Percentiles rank a stretch among this genome's conserved stretches.
phyloP scores from a whole-genome alignment of 768 basidiomycete species.

The Xerocomellus dryophilus region DNA sequence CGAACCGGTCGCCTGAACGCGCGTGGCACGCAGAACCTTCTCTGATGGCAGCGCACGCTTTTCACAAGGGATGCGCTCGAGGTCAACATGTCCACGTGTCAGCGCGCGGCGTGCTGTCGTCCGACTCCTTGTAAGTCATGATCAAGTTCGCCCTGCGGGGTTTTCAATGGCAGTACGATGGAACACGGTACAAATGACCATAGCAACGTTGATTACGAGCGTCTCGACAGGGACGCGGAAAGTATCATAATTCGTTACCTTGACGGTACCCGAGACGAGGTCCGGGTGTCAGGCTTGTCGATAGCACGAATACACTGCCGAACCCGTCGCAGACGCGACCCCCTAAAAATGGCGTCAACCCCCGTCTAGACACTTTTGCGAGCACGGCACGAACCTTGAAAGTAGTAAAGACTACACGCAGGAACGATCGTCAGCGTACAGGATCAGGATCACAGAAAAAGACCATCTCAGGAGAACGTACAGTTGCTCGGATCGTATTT shows the following conservation, averaged over 20 bases:
- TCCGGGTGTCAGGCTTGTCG: background rate
- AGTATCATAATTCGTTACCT: background rate
- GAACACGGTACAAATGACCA: conserved; percentile 31
- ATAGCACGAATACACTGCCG: conserved; percentile 3
- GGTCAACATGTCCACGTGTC: too few species aligned
- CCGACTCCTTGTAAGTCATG: background rate
- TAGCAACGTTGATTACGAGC: background rate
- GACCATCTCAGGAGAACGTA: background rate
- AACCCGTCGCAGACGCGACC: conserved; percentile 4
- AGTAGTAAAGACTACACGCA: conserved; percentile 14
- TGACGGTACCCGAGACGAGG: conserved; percentile 19
- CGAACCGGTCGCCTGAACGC: too few species aligned
- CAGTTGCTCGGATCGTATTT: conserved; percentile 15
- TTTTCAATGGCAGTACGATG: background rate
- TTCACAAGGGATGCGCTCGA: too few species aligned
- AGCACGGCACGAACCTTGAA: conserved; percentile 1
- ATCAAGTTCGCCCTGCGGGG: too few species aligned
- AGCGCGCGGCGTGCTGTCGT: background rate
- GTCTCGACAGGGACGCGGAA: background rate
- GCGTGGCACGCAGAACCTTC: too few species aligned
- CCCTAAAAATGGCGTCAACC: background rate
- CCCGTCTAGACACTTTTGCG: background rate
- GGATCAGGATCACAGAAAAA: background rate
- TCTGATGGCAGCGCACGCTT: too few species aligned
- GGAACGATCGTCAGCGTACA: background rate